phyloP scores from a whole-genome alignment of 179 eudicot genomes.

The Beta corolliflora region DNA sequence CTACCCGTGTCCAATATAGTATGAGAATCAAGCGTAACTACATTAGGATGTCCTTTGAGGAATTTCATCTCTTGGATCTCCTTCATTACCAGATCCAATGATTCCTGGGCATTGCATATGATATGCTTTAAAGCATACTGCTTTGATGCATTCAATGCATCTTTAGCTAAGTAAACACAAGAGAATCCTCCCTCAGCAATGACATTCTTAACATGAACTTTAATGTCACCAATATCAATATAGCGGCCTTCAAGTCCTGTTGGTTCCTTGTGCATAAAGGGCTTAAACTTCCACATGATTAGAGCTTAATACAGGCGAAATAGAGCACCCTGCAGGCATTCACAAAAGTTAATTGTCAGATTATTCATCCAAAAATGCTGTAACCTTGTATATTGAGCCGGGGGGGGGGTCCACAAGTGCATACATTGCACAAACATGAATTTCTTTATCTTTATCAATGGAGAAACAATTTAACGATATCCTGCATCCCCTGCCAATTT shows the following conservation, averaged over 20 bases:
- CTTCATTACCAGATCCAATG: constrained; percentile 76
- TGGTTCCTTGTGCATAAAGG: constrained; percentile 78
- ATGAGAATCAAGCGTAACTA: constrained; percentile 66
- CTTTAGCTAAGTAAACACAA: constrained; percentile 87
- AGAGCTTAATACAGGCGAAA: constrained; percentile 1
- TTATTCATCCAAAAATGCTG: background rate
- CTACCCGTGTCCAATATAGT: constrained; percentile 89
- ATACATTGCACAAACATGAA: background rate
- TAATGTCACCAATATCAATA: constrained; percentile 84
- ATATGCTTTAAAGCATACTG: constrained; percentile 97
- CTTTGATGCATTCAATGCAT: constrained; percentile 73
- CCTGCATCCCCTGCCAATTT: too few species aligned
- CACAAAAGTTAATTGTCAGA: background rate
- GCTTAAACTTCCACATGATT: constrained; percentile 95
- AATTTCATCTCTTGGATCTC: constrained; percentile 89
- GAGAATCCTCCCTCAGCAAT: constrained; percentile 99
- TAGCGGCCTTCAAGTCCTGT: constrained; percentile 94
- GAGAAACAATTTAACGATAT: too few species aligned
- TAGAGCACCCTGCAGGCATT: constrained; percentile 22
- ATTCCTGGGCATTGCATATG: constrained; percentile 92
- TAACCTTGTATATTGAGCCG: background rate
- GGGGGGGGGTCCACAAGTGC: too few species aligned
- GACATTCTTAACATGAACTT: constrained; percentile 72
- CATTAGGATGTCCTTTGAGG: constrained; percentile 89
- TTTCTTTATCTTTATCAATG: too few species aligned